These are phyloP conservation scores for Candida bentonensis DNA, from an alignment of 805 yeast species.

Conservation along the genomic window DNA sequence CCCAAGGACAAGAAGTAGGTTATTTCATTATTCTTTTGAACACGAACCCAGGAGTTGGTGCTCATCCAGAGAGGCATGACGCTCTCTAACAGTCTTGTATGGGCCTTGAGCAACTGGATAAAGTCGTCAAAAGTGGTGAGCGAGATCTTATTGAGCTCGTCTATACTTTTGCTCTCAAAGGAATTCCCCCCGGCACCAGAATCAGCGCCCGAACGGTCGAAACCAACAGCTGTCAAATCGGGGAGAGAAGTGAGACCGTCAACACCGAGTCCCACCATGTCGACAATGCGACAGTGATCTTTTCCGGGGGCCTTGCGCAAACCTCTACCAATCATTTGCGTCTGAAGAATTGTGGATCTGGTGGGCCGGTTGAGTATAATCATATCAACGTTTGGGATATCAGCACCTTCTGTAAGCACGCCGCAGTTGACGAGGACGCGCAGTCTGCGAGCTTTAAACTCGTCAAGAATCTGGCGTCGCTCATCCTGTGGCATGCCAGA, in stretches of 20 bases:
- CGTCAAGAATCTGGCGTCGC: conserved; percentile 37
- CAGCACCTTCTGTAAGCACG: conserved; percentile 90
- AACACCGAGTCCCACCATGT: conserved; percentile 51
- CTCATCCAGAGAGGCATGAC: background rate
- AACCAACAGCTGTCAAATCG: conserved; percentile 31
- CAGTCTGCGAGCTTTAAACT: conserved; percentile 47
- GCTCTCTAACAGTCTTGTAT: background rate
- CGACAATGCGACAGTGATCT: conserved; percentile 56
- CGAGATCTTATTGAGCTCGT: background rate
- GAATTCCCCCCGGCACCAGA: background rate
- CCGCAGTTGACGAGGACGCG: conserved; percentile 77
- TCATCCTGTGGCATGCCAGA: conserved; percentile 43
- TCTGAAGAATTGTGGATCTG: conserved; percentile 49
- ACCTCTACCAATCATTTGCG: conserved; percentile 91
- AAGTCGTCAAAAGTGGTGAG: conserved; percentile 6
- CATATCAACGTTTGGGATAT: conserved; percentile 78
- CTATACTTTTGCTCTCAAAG: background rate
- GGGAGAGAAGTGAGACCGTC: conserved; percentile 43
- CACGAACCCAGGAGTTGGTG: background rate
- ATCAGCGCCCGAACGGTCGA: background rate
- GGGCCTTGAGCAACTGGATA: conserved; percentile 3
- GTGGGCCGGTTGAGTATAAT: conserved; percentile 72
- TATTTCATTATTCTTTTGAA: background rate
- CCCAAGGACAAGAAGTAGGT: background rate
- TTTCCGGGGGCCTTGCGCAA: conserved; percentile 51